These are phyloP conservation scores for Globisporangium spiculum DNA, from an alignment of 352 stramenopile genomes.

Conservation along the genomic window DNA sequence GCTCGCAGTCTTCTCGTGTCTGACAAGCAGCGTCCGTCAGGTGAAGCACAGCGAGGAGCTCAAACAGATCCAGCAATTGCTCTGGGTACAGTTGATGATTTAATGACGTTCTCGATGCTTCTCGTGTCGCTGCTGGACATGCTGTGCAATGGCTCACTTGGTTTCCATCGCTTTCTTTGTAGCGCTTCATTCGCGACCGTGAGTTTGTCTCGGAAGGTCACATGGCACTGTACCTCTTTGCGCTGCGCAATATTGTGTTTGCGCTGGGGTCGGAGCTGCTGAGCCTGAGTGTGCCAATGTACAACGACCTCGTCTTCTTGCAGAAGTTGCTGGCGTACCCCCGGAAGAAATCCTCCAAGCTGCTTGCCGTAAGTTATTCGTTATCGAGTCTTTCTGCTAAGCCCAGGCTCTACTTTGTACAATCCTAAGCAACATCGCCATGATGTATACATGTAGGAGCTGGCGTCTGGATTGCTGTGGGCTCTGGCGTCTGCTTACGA, in stretches of 20 bases:
- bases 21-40: slow-evolving; percentile 3
- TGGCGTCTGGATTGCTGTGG: slow-evolving; percentile 21
- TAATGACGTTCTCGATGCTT: background rate
- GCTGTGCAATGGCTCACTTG: background rate
- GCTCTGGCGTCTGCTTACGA: slow-evolving; percentile 16
- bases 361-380: slow-evolving; percentile 2
- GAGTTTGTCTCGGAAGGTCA: slow-evolving; percentile 17
- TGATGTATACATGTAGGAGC: slow-evolving; percentile 5
- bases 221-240: slow-evolving; percentile 18
- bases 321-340: slow-evolving; percentile 15
- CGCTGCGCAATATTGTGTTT: slow-evolving; percentile 18
- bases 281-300: background rate
- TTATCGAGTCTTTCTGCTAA: background rate
- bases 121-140: too few species aligned
- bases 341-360: slow-evolving; percentile 13
- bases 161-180: background rate
- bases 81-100: slow-evolving; percentile 7
- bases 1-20: slow-evolving; percentile 11
- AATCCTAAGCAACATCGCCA: background rate
- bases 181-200: slow-evolving; percentile 22
- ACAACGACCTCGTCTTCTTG: slow-evolving; percentile 18
- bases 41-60: slow-evolving; percentile 17
- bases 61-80: slow-evolving; percentile 14
- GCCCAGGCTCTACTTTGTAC: background rate
- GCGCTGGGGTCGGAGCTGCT: slow-evolving; percentile 5